Conservation (phyloP, 345 rosid species). For the Corchorus capsularis region DNA sequence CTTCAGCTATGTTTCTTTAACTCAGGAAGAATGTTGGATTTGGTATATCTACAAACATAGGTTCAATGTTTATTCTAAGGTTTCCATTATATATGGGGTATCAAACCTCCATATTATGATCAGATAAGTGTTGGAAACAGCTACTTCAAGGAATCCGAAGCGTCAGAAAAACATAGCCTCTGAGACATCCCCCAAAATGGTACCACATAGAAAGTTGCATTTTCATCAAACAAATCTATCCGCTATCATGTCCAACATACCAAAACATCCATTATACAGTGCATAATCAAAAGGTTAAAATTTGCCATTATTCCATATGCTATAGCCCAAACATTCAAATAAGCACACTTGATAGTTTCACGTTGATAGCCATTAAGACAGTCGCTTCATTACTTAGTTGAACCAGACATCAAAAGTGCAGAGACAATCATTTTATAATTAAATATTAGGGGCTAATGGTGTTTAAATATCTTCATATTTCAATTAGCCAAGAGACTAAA, state of each 20-base stretch:
- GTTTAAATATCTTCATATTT: too few relatives aligned
- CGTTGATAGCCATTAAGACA: too few relatives aligned
- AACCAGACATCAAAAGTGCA: too few relatives aligned
- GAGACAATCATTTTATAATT: too few relatives aligned
- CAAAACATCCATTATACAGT: neutral
- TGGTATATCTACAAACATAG: neutral
- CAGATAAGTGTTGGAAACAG: neutral
- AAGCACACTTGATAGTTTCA: too few relatives aligned
- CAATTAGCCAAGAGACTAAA: too few relatives aligned
- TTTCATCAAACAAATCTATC: neutral
- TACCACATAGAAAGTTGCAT: neutral
- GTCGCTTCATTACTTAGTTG: too few relatives aligned
- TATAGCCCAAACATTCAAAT: too few relatives aligned
- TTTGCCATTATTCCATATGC: neutral
- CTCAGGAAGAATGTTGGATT: neutral
- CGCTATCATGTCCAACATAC: conserved; percentile 1
- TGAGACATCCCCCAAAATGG: neutral
- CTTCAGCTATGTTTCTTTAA: neutral
- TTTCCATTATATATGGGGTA: neutral
- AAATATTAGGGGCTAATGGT: too few relatives aligned
- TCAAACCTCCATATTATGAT: neutral
- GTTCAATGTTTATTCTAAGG: neutral
- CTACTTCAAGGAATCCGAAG: neutral
- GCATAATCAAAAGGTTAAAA: neutral
- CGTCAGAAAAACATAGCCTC: neutral